Percentiles rank a stretch among this genome's conserved stretches.
Evolutionary conservation across 495 filamentous ascomycete species (phyloP).

Genomic region (Trichoderma reesei): DNA sequence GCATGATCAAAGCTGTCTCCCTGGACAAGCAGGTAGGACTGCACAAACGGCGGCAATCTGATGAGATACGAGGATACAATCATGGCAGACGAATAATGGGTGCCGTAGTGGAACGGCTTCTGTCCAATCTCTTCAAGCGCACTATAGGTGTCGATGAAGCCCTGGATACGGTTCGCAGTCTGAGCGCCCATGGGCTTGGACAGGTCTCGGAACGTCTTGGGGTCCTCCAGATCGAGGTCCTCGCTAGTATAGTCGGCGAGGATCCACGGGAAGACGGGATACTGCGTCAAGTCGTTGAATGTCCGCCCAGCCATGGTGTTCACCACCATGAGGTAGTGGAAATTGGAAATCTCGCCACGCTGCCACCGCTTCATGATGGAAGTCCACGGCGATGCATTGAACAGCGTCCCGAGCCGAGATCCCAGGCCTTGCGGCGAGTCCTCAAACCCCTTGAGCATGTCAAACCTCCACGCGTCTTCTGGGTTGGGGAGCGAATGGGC

Average conservation of each 20-base stretch:
- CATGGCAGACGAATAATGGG: constrained; percentile 98
- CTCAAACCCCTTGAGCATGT: constrained; percentile 71
- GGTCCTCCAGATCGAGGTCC: constrained; percentile 79
- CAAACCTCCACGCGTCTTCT: constrained; percentile 76
- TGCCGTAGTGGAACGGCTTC: constrained; percentile 90
- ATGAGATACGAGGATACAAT: constrained; percentile 96
- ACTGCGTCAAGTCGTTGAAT: constrained; percentile 97
- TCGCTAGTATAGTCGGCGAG: constrained; percentile 92
- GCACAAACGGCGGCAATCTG: constrained; percentile 87
- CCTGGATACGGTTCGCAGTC: constrained; percentile 57
- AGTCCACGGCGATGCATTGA: constrained; percentile 63
- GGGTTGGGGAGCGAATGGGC: constrained; percentile 41
- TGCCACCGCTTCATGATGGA: constrained; percentile 86
- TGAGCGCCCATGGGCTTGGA: constrained; percentile 98
- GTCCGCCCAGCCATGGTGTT: constrained; percentile 96
- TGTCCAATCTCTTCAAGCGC: constrained; percentile 89
- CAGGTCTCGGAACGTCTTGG: constrained; percentile 77
- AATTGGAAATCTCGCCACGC: constrained; percentile 92
- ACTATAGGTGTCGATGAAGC: constrained; percentile 74
- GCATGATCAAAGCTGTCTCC: constrained; percentile 95
- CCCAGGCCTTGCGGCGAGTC: constrained; percentile 77
- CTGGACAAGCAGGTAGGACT: constrained; percentile 93
- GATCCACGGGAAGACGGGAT: constrained; percentile 97
- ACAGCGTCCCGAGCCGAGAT: constrained; percentile 89
- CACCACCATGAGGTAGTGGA: constrained; percentile 95